Base-by-base conservation (phyloP, 2,329 filamentous ascomycete genomes). In the Byssochlamys sp. region DNA sequence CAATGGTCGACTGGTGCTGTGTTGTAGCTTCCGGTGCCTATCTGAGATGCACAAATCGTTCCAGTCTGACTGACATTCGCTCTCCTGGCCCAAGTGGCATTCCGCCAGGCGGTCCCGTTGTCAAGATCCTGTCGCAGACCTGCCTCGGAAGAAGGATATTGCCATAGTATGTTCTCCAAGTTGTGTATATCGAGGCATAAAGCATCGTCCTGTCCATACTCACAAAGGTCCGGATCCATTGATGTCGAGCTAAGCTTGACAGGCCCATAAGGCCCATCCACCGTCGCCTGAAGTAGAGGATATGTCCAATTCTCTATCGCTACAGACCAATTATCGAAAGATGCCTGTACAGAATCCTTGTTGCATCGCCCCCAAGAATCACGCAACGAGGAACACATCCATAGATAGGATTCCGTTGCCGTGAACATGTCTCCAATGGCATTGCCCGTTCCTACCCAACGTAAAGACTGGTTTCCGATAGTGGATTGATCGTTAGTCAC, bases 1-100 rank as follows among this genome's bases (percentile, higher is more conserved):
- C 68, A 71, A 39, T 67, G 61, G 9, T 63, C 52, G 48, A 51
- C 26, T 11, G 5, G 19, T 9, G 25, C 26, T 10, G 4, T 9
- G 4, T 24, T 50, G 48, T 25, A 24, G 19, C 2, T 11, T 3
- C 3, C 48, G 19, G n/a, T n/a, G 4, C 3, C 9, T 25, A 11
- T 50, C 12, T 2, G 10, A 39, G 33, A 39, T 4, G 33, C 33
- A 50, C 48, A 50, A 10, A 10, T 6, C 9, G 3, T 2, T 50
- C 48, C 48, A 24, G 10, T 25, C 48, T 27, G 48, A 12, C 5
- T 12, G 12, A 50, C 12, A n/a, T 25, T 25, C 7, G 9, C 48
- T 11, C n/a, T 19, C n/a, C 6, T 24, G 19, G 48, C 48, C 48
- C 48, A 51, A 27, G n/a, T 51, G 11, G 11, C n/a, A 10, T 51